phyloP scores from a whole-genome alignment of 2,329 filamentous ascomycete genomes.

The Colletotrichum noveboracense region DNA sequence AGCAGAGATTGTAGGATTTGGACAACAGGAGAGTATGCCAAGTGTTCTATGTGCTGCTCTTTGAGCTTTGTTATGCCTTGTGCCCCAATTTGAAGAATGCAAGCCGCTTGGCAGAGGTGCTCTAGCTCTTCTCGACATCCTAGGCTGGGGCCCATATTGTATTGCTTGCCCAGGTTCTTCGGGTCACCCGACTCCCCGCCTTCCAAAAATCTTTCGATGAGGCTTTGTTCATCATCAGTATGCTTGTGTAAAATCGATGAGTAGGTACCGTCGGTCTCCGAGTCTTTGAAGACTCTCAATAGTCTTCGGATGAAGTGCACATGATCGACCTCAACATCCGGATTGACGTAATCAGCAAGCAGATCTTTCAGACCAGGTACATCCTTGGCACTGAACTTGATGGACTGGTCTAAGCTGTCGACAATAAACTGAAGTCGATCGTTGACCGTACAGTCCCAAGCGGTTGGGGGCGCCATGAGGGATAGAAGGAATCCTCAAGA shows the following conservation, averaged over 20 bases:
- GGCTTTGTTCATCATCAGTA: conserved; percentile 6
- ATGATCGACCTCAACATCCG: background rate
- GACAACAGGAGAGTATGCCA: background rate
- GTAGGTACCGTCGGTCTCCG: conserved; percentile 14
- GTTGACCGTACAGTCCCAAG: background rate
- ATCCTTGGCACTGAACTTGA: background rate
- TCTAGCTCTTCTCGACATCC: conserved; percentile 19
- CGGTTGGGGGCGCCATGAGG: background rate
- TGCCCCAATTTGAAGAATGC: background rate
- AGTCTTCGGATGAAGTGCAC: conserved; percentile 16
- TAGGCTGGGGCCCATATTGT: conserved; percentile 4
- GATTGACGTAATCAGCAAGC: conserved; percentile 16
- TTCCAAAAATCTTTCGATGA: conserved; percentile 11
- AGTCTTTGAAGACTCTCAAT: conserved; percentile 20
- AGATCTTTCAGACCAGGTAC: conserved; percentile 17
- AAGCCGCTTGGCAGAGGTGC: background rate
- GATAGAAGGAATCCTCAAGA: background rate
- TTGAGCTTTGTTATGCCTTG: background rate
- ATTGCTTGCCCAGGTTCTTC: background rate
- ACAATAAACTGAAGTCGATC: background rate
- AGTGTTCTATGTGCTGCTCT: background rate
- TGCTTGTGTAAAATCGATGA: background rate
- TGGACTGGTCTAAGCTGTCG: background rate
- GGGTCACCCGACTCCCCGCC: background rate
- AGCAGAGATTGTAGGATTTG: background rate